Percentiles rank a stretch among this genome's conserved stretches.
Conservation (phyloP, 768 basidiomycete species). For the Arthromyces matolae region DNA sequence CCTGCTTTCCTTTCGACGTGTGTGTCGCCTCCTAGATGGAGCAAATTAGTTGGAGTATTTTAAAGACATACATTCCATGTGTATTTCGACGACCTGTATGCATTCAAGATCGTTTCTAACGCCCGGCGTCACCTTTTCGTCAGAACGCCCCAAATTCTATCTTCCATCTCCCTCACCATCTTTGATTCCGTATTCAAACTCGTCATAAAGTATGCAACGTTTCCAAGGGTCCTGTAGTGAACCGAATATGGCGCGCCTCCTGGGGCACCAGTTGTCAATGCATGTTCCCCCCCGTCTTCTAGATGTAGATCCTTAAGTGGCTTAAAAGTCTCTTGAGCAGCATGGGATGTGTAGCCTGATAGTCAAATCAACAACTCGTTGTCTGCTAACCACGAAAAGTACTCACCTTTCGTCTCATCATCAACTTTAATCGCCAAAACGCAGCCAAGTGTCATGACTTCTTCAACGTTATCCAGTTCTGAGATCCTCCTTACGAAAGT, state of each 20-base stretch:
- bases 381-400: not conserved
- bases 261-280: slow-evolving; percentile 37
- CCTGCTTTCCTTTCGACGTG: too few species aligned
- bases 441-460: slow-evolving; percentile 84
- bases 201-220: slow-evolving; percentile 91
- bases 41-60: too few species aligned
- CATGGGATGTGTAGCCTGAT: slow-evolving; percentile 55
- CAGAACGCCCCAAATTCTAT: slow-evolving; percentile 49
- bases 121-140: not conserved
- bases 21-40: too few species aligned
- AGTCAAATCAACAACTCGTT: not conserved
- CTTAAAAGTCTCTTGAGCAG: slow-evolving; percentile 59
- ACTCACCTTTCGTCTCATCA: slow-evolving; percentile 52
- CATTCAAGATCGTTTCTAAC: too few species aligned
- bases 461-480: slow-evolving; percentile 49
- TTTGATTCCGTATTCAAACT: slow-evolving; percentile 68
- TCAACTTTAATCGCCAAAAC: slow-evolving; percentile 77
- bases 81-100: too few species aligned
- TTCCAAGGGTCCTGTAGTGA: slow-evolving; percentile 85
- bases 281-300: slow-evolving; percentile 14
- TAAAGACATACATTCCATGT: not conserved
- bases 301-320: slow-evolving; percentile 37
- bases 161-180: slow-evolving; percentile 58
- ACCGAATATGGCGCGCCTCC: slow-evolving; percentile 61
- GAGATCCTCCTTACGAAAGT: slow-evolving; percentile 67